phyloP scores from a whole-genome alignment of 2,329 filamentous ascomycete genomes.

The Clarireedia homoeocarpa region DNA sequence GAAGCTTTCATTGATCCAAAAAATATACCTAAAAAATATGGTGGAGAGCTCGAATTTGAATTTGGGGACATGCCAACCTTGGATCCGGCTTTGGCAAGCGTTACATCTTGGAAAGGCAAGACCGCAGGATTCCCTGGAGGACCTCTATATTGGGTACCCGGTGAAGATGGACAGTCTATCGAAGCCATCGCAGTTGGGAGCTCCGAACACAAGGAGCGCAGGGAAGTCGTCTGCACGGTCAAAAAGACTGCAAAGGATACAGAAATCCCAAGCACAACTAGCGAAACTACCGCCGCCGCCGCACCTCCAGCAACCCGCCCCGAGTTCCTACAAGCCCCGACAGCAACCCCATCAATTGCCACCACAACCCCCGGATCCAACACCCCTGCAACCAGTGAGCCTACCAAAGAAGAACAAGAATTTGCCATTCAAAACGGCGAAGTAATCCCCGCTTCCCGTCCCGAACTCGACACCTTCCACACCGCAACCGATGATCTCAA shows the following conservation, averaged over 20 bases:
- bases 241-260: constrained; percentile 8
- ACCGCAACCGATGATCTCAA: constrained; percentile 18
- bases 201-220: constrained; percentile 37
- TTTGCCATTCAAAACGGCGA: constrained; percentile 16
- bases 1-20: constrained; percentile 71
- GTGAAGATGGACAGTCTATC: constrained; percentile 31
- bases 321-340: constrained; percentile 12
- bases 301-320: neutral
- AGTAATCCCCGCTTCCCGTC: constrained; percentile 14
- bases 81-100: constrained; percentile 51
- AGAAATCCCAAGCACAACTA: neutral
- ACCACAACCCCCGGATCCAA: neutral
- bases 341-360: constrained; percentile 7
- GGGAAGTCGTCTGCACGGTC: constrained; percentile 30
- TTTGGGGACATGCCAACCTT: constrained; percentile 69
- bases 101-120: constrained; percentile 43
- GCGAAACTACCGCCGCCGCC: neutral
- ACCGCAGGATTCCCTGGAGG: constrained; percentile 46
- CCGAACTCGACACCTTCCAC: constrained; percentile 19
- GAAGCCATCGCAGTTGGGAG: constrained; percentile 48
- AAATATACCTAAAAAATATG: constrained; percentile 85
- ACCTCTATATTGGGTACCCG: constrained; percentile 49
- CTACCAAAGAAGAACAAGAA: neutral
- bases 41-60: constrained; percentile 74
- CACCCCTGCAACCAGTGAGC: neutral